Base-by-base conservation (phyloP, 345 rosid genomes). In the Moricandia arvensis region DNA sequence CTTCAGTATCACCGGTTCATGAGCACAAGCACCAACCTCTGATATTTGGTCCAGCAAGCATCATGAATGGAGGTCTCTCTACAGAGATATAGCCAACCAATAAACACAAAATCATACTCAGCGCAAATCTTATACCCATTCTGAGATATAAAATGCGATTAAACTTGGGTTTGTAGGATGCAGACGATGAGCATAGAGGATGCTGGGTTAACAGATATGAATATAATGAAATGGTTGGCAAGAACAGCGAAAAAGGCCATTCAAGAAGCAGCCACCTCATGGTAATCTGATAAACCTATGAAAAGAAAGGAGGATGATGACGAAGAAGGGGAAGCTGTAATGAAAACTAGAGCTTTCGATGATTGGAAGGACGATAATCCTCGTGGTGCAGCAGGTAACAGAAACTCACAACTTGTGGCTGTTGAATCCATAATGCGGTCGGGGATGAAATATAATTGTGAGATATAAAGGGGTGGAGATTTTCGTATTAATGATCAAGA, bases 101-200 rank as follows among this genome's bases (percentile, higher is more conserved):
- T n/a, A n/a, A n/a, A n/a, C n/a, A n/a, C n/a, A n/a, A n/a, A n/a
- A n/a, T n/a, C n/a, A n/a, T n/a, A n/a, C n/a, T n/a, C n/a, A n/a
- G n/a, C n/a, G n/a, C n/a, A n/a, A n/a, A n/a, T n/a, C n/a, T n/a
- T n/a, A n/a, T n/a, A n/a, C n/a, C n/a, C n/a, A n/a, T n/a, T n/a
- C n/a, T n/a, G n/a, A n/a, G 24, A 21, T 21, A 2, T 21, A 21
- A 21, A 21, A 21, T 1, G 24, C 24, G 24, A 21, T 21, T 21
- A 21, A n/a, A n/a, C n/a, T n/a, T 10, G 11, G 66, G 2, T 33
- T 61, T 73, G n/a, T 41, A 92, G 99, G 93, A 77, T 92, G 89
- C 99, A 98, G 24, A 95, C 99, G 7, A 92, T 92, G 97, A 89
- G 99, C 76, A 92, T 95, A 62, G 99, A 95, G 79, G 99, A 90